phyloP scores from a whole-genome alignment of 352 stramenopile genomes.

The Globisporangium paroecandrum region DNA sequence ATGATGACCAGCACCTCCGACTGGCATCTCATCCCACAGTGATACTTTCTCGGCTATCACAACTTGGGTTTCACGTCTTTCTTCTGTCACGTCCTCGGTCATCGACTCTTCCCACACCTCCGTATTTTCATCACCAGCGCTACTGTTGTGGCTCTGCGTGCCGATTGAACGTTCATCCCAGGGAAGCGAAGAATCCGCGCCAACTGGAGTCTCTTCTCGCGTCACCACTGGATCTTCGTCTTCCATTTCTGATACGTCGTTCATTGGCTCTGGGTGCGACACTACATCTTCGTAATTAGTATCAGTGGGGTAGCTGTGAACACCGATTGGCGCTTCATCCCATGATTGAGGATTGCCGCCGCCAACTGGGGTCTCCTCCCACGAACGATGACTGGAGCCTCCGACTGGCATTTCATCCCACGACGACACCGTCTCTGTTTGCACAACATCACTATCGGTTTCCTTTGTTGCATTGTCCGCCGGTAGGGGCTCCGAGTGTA shows the following conservation, averaged over 20 bases:
- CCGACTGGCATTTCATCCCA: slow-evolving; percentile 12
- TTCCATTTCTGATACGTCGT: neutral
- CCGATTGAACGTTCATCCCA: neutral
- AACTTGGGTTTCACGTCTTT: neutral
- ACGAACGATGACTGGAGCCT: neutral
- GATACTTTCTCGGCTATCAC: neutral
- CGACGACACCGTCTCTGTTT: neutral
- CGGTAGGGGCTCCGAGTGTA: neutral
- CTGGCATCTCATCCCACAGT: slow-evolving; percentile 10
- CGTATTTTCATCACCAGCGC: neutral
- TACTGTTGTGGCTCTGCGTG: neutral
- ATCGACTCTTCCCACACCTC: neutral
- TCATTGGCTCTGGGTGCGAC: neutral
- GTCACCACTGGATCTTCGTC: neutral
- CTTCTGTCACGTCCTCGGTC: neutral
- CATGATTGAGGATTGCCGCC: neutral
- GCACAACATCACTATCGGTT: neutral
- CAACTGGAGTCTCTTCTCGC: neutral
- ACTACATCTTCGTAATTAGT: neutral
- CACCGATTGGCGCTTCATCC: slow-evolving; percentile 12
- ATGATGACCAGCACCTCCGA: neutral
- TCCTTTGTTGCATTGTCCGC: neutral
- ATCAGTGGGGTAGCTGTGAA: too few species aligned
- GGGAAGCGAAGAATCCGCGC: neutral
- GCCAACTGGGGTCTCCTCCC: slow-evolving; percentile 2